phyloP scores from a whole-genome alignment of 2,329 filamentous ascomycete species.

The Ceratocystis lukuohia region DNA sequence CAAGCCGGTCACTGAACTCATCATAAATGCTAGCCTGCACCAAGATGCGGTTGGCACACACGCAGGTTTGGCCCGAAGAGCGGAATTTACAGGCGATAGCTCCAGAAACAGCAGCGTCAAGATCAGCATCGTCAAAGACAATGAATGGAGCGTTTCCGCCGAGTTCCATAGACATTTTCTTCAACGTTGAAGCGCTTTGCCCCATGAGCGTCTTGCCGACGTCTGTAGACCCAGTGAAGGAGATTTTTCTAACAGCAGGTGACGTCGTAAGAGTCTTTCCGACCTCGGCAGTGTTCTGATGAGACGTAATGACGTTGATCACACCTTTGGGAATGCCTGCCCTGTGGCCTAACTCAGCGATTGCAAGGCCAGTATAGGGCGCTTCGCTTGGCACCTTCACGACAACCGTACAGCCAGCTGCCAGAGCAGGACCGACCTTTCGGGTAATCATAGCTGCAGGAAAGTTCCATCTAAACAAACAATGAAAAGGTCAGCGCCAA shows the following conservation, averaged over 20 bases:
- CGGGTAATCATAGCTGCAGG: slow-evolving; percentile 63
- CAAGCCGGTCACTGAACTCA: slow-evolving; percentile 53
- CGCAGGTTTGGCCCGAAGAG: slow-evolving; percentile 88
- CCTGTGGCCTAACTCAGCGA: slow-evolving; percentile 73
- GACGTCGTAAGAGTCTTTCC: slow-evolving; percentile 59
- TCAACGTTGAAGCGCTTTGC: slow-evolving; percentile 71
- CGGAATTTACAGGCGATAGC: slow-evolving; percentile 86
- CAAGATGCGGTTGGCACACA: slow-evolving; percentile 75
- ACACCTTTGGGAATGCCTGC: slow-evolving; percentile 85
- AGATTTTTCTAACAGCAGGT: slow-evolving; percentile 71
- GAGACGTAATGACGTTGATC: slow-evolving; percentile 72
- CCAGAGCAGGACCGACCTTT: slow-evolving; percentile 61
- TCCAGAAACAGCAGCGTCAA: slow-evolving; percentile 71
- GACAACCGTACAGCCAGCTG: slow-evolving; percentile 90
- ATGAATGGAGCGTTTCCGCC: slow-evolving; percentile 95
- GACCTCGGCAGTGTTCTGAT: slow-evolving; percentile 66
- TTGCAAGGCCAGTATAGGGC: slow-evolving; percentile 74
- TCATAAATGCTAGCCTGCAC: slow-evolving; percentile 69
- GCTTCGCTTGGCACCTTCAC: slow-evolving; percentile 87
- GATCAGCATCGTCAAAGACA: slow-evolving; percentile 87
- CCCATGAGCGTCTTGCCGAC: slow-evolving; percentile 73
- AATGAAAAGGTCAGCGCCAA: background rate
- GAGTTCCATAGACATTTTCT: slow-evolving; percentile 74
- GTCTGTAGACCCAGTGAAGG: slow-evolving; percentile 72
- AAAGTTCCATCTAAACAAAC: slow-evolving; percentile 60